Conservation (phyloP, 2,329 filamentous ascomycete species). For the Penicillium sp. region DNA sequence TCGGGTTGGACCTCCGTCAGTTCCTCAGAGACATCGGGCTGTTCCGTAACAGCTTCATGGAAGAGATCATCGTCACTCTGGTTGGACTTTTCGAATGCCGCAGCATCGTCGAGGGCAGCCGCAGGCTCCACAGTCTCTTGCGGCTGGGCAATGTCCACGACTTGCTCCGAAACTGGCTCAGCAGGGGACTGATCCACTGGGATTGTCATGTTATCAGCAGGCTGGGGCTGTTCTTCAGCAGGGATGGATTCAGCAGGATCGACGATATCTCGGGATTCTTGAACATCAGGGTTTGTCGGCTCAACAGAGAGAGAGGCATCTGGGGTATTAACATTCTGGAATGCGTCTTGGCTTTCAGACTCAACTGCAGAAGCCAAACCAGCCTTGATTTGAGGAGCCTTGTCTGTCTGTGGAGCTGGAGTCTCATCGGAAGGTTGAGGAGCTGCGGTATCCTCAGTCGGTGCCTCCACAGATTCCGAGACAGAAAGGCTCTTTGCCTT, state of each 20-base stretch:
- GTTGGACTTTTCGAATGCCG: conserved; percentile 6
- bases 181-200: neutral
- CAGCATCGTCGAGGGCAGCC: conserved; percentile 1
- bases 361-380: neutral
- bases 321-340: neutral
- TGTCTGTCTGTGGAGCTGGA: neutral
- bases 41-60: conserved; percentile 23
- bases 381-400: neutral
- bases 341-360: neutral
- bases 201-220: conserved; percentile 6
- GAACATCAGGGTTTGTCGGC: neutral
- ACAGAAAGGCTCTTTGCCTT: conserved; percentile 15
- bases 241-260: neutral
- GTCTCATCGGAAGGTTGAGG: conserved; percentile 3
- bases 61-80: conserved; percentile 21
- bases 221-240: neutral
- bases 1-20: conserved; percentile 4
- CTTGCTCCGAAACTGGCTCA: neutral
- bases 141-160: neutral
- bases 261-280: conserved; percentile 3
- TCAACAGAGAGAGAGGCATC: neutral
- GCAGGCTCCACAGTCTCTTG: neutral
- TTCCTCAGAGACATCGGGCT: conserved; percentile 4
- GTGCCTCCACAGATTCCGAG: conserved; percentile 3
- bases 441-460: neutral